These are phyloP conservation scores for Naganishia cerealis DNA, from an alignment of 1,284 basidiomycete species.

Conservation along the genomic window DNA sequence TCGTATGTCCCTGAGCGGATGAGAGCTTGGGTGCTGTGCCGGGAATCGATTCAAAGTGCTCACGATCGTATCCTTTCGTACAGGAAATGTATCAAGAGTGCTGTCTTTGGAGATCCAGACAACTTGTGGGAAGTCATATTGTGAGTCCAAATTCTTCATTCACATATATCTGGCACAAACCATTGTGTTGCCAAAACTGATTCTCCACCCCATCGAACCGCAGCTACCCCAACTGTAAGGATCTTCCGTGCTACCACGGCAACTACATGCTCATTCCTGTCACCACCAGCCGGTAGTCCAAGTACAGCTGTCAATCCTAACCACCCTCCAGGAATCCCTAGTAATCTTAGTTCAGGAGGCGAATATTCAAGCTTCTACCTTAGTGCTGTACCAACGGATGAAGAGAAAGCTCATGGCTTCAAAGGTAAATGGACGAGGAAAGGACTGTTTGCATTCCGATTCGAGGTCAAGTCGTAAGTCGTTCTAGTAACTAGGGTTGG, in stretches of 20 bases:
- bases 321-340: constrained; percentile 1
- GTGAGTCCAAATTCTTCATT: constrained; percentile 58
- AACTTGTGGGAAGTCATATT: constrained; percentile 65
- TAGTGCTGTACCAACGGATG: constrained; percentile 65
- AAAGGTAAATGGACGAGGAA: constrained; percentile 77
- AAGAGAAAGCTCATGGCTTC: constrained; percentile 67
- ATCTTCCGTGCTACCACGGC: no score
- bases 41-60: neutral
- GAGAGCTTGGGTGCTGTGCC: neutral
- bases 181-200: neutral
- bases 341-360: constrained; percentile 20
- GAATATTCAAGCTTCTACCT: constrained; percentile 72
- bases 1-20: constrained; percentile 38
- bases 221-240: constrained; percentile 33
- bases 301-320: constrained; percentile 17
- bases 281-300: constrained; percentile 14
- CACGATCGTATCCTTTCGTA: neutral
- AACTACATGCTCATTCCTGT: neutral
- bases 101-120: constrained; percentile 53
- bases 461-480: constrained; percentile 70
- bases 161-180: neutral
- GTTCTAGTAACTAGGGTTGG: neutral
- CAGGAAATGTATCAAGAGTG: constrained; percentile 54
- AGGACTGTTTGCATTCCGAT: constrained; percentile 77
- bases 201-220: neutral